phyloP scores from a whole-genome alignment of 2,329 filamentous ascomycete species.

The Aphanocladium album region DNA sequence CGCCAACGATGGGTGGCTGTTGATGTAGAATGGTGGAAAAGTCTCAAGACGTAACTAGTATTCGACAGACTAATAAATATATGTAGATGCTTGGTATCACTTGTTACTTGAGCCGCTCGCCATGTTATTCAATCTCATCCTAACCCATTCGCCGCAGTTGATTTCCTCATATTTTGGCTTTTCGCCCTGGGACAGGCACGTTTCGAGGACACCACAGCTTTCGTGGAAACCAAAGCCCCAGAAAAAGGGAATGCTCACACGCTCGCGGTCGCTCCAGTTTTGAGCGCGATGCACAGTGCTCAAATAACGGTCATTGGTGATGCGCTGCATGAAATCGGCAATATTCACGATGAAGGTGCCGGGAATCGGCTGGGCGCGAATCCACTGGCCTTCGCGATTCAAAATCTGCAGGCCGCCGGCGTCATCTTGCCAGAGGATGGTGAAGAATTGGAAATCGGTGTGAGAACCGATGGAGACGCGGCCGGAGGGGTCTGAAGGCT shows the following conservation, averaged over 20 bases:
- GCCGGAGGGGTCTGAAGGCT: background rate
- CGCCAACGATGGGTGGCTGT: background rate
- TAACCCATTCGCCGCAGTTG: slow-evolving; percentile 35
- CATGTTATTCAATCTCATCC: slow-evolving; percentile 30
- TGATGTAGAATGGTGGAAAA: no score
- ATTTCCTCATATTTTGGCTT: slow-evolving; percentile 34
- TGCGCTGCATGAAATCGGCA: slow-evolving; percentile 45
- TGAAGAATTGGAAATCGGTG: slow-evolving; percentile 50
- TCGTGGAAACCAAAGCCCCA: slow-evolving; percentile 38
- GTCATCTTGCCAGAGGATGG: slow-evolving; percentile 40
- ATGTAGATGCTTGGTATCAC: background rate
- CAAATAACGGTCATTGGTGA: slow-evolving; percentile 45
- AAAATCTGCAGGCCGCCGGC: slow-evolving; percentile 40
- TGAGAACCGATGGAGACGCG: slow-evolving; percentile 43
- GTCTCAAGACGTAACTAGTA: no score
- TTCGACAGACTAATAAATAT: no score
- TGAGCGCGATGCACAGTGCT: slow-evolving; percentile 45
- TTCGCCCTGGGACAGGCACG: slow-evolving; percentile 30
- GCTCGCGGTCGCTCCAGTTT: slow-evolving; percentile 33
- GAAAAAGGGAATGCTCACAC: slow-evolving; percentile 44
- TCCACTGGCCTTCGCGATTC: slow-evolving; percentile 34
- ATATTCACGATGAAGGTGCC: slow-evolving; percentile 48
- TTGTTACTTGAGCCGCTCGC: background rate
- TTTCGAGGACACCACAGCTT: slow-evolving; percentile 35
- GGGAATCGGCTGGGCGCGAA: slow-evolving; percentile 34